A percentile compares a stretch with the other conserved stretches of the same genome.
These are phyloP conservation scores for Leishmania guyanensis DNA, from an alignment of 208 protist species.

Conservation along the genomic window DNA sequence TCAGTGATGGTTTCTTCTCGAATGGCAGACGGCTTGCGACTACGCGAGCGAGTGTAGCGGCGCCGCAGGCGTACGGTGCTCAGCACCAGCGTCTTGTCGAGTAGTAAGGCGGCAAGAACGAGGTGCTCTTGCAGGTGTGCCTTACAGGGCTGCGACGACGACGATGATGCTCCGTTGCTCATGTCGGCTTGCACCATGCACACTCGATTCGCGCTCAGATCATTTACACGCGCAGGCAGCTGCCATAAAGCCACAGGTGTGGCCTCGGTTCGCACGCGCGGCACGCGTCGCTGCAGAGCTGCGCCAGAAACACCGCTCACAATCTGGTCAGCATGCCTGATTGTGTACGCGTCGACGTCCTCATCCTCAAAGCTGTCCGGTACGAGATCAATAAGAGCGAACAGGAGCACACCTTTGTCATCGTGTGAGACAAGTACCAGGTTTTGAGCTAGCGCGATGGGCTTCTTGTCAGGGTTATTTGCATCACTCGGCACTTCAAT, in stretches of 20 bases:
- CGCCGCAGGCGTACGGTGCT: constrained; percentile 50
- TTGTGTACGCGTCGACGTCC: constrained; percentile 7
- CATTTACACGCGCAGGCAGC: constrained; percentile 74
- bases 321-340: constrained; percentile 4
- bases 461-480: constrained; percentile 87
- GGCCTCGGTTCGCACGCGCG: constrained; percentile 19
- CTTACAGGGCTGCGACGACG: constrained; percentile 14
- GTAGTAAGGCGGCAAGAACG: constrained; percentile 57
- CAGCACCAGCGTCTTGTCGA: constrained; percentile 80
- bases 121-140: constrained; percentile 58
- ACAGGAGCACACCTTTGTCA: constrained; percentile 56
- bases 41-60: not conserved
- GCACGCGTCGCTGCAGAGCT: constrained; percentile 18
- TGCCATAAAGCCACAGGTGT: constrained; percentile 56
- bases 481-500: constrained; percentile 60
- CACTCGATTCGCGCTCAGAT: constrained; percentile 70
- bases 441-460: constrained; percentile 65
- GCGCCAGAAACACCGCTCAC: not conserved
- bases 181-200: constrained; percentile 37
- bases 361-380: constrained; percentile 25
- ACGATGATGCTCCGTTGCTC: not conserved
- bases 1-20: not conserved
- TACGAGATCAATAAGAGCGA: constrained; percentile 51
- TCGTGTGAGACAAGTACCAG: constrained; percentile 77
- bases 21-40: not conserved